phyloP scores from a whole-genome alignment of 371 early-diverging fungal species.

The Mortierella sp. region DNA sequence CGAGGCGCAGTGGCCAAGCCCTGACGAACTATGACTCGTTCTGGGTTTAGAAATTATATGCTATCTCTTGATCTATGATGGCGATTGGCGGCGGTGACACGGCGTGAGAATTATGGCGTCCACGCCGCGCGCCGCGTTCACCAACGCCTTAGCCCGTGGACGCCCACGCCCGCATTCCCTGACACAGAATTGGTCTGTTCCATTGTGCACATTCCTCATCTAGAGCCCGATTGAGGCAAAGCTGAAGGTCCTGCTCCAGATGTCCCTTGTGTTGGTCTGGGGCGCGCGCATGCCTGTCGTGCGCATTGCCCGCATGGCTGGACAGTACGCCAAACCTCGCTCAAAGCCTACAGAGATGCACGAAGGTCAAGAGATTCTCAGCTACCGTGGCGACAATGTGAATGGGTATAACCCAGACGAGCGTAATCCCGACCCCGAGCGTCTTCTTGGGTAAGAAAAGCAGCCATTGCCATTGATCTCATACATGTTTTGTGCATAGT shows the following conservation, averaged over 20 bases:
- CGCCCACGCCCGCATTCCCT: not conserved
- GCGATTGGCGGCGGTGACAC: not conserved
- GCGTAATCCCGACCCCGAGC: constrained; percentile 93
- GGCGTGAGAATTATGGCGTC: too few species aligned
- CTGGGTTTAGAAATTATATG: constrained; percentile 15
- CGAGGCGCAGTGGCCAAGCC: not conserved
- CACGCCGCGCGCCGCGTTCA: too few species aligned
- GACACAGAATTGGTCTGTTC: not conserved
- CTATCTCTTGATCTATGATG: too few species aligned
- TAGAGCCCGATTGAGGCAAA: constrained; percentile 92
- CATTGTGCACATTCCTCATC: not conserved
- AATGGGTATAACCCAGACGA: constrained; percentile 91
- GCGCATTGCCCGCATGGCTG: constrained; percentile 97
- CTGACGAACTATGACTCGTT: constrained; percentile 21
- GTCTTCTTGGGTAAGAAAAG: constrained; percentile 75
- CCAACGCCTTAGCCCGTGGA: not conserved
- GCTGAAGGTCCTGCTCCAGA: constrained; percentile 95
- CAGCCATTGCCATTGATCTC: not conserved
- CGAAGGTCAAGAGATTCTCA: constrained; percentile 83
- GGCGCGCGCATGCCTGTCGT: constrained; percentile 93
- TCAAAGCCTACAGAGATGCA: constrained; percentile 90
- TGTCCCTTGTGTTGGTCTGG: constrained; percentile 95
- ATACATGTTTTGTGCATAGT: too few species aligned
- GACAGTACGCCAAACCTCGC: constrained; percentile 97
- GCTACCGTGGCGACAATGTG: constrained; percentile 91